Evolutionary conservation across 2,329 filamentous ascomycete genomes (phyloP).

Genomic region (Apiospora phragmitis): DNA sequence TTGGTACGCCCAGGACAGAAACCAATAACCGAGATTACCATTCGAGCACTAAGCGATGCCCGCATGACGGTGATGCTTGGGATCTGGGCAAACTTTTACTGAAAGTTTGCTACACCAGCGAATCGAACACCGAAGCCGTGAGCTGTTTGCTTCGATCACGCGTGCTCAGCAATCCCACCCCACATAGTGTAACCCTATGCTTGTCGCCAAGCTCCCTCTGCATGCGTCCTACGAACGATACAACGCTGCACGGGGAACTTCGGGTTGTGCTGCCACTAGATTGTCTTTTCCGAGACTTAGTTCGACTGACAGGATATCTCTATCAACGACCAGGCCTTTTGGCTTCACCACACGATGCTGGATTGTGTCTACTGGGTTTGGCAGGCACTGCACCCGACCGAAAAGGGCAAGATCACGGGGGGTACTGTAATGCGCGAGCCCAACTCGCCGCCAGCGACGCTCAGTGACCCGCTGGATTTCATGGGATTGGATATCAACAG

Average conservation of each 20-base stretch:
- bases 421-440: constrained; percentile 28
- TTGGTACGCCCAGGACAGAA: not conserved
- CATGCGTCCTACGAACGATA: not conserved
- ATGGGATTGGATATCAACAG: not conserved
- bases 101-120: too few relatives aligned
- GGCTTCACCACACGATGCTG: constrained; percentile 4
- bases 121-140: too few relatives aligned
- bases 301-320: too few relatives aligned
- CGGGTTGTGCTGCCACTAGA: not conserved
- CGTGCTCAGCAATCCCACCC: not conserved
- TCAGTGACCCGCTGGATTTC: not conserved
- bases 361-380: constrained; percentile 13
- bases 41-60: not conserved
- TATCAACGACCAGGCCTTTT: constrained; percentile 1
- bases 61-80: too few relatives aligned
- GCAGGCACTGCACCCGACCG: constrained; percentile 19
- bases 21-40: not conserved
- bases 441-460: constrained; percentile 20
- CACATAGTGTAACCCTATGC: too few relatives aligned
- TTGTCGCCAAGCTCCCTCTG: not conserved
- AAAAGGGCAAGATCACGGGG: constrained; percentile 21
- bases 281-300: not conserved
- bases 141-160: not conserved
- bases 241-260: not conserved
- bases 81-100: too few relatives aligned